Conservation (phyloP, 2,329 filamentous ascomycete species). For the Exutisphaerella laricina region DNA sequence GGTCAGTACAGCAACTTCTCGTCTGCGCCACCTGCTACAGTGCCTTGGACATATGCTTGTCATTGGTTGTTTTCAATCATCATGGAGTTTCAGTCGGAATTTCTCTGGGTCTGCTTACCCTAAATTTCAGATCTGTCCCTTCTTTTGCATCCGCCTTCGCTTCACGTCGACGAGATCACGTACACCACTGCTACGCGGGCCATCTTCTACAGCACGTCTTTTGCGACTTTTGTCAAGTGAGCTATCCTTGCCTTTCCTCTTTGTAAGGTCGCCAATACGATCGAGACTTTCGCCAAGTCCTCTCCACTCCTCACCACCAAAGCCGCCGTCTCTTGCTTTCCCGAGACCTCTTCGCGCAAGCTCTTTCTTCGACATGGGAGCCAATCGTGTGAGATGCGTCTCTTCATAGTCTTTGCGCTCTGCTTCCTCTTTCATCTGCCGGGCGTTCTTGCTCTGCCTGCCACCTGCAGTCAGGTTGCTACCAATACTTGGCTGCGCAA, state of each 20-base stretch:
- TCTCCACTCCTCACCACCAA: slow-evolving; percentile 91
- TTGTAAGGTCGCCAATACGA: slow-evolving; percentile 77
- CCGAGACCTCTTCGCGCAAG: slow-evolving; percentile 53
- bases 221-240: slow-evolving; percentile 82
- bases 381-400: slow-evolving; percentile 80
- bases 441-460: slow-evolving; percentile 68
- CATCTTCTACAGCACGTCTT: slow-evolving; percentile 67
- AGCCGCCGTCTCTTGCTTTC: slow-evolving; percentile 50
- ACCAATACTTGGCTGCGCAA: slow-evolving; percentile 84
- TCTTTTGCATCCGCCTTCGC: slow-evolving; percentile 48
- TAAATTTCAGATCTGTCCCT: slow-evolving; percentile 31
- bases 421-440: slow-evolving; percentile 69
- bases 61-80: slow-evolving; percentile 24
- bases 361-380: slow-evolving; percentile 84
- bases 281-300: slow-evolving; percentile 79
- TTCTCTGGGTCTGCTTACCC: neutral
- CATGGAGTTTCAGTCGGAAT: neutral
- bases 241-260: slow-evolving; percentile 56
- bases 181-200: slow-evolving; percentile 60
- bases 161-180: slow-evolving; percentile 71
- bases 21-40: slow-evolving; percentile 34
- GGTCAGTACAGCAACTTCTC: too few species aligned
- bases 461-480: slow-evolving; percentile 75
- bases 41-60: slow-evolving; percentile 40
- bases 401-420: slow-evolving; percentile 87